Evolutionary conservation across 2,329 filamentous ascomycete species (phyloP).

Genomic region (Penicillium aurantiogriseum): DNA sequence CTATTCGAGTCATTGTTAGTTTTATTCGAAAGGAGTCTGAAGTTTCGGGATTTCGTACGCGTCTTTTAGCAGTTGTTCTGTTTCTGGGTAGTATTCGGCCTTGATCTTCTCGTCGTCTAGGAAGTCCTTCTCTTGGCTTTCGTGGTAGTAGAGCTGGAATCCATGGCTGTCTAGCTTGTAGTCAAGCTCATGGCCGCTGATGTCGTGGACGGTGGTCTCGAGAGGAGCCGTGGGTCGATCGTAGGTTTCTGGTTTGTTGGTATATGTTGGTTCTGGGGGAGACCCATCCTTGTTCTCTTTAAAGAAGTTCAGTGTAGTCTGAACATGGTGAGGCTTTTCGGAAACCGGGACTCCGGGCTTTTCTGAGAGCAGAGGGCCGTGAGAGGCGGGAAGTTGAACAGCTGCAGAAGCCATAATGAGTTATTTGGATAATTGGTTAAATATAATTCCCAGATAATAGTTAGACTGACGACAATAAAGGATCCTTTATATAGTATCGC

Average conservation of each 20-base stretch:
- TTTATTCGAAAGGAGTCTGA: background rate
- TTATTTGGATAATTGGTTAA: background rate
- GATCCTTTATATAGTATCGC: slow-evolving; percentile 11
- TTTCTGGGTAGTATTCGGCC: slow-evolving; percentile 47
- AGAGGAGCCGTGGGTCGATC: slow-evolving; percentile 41
- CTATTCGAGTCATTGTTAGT: slow-evolving; percentile 18
- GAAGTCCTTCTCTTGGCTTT: slow-evolving; percentile 39
- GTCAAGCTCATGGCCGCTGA: slow-evolving; percentile 43
- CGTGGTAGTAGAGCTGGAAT: slow-evolving; percentile 46
- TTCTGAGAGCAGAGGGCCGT: slow-evolving; percentile 12
- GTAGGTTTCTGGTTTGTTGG: slow-evolving; percentile 41
- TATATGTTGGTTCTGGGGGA: slow-evolving; percentile 42
- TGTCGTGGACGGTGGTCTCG: slow-evolving; percentile 43
- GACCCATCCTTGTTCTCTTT: slow-evolving; percentile 46
- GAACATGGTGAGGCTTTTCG: slow-evolving; percentile 36
- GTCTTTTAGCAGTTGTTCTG: slow-evolving; percentile 48
- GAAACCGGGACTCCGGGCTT: slow-evolving; percentile 14
- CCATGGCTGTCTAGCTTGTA: slow-evolving; percentile 50
- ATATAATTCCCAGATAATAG: background rate
- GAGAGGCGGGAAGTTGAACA: slow-evolving; percentile 23
- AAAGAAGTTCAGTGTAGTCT: slow-evolving; percentile 49
- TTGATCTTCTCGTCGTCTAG: slow-evolving; percentile 45
- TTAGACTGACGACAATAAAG: background rate
- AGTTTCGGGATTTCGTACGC: slow-evolving; percentile 24
- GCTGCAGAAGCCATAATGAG: slow-evolving; percentile 32